A percentile compares a stretch with the other conserved stretches of the same genome.
These are phyloP conservation scores for Tolypocladium capitatum DNA, from an alignment of 2,329 filamentous ascomycete species.

Conservation along the genomic window DNA sequence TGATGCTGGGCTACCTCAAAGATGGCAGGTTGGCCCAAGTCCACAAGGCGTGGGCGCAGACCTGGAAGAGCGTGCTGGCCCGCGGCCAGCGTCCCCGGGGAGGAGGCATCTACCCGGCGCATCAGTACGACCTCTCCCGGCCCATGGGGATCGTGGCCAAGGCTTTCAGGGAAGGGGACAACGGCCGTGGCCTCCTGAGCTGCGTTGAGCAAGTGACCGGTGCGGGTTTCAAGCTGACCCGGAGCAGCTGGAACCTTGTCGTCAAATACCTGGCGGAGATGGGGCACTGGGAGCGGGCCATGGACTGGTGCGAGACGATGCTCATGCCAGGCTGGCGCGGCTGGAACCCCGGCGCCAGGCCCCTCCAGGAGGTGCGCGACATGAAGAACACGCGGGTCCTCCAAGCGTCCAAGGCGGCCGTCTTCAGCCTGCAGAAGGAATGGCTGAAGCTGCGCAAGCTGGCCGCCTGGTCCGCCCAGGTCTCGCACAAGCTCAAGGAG, in stretches of 20 bases:
- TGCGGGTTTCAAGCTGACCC: slow-evolving; percentile 62
- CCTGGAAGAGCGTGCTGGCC: slow-evolving; percentile 38
- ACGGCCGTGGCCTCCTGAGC: slow-evolving; percentile 32
- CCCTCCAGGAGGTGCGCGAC: slow-evolving; percentile 21
- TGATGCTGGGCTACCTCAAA: slow-evolving; percentile 55
- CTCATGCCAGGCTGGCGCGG: slow-evolving; percentile 72
- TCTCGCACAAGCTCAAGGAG: slow-evolving; percentile 23
- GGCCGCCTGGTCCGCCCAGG: slow-evolving; percentile 33
- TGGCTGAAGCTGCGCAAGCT: slow-evolving; percentile 36
- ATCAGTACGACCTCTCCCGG: slow-evolving; percentile 39
- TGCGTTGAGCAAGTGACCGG: slow-evolving; percentile 42
- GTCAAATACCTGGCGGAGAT: slow-evolving; percentile 53
- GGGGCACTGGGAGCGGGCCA: slow-evolving; percentile 51
- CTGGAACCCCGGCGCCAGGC: slow-evolving; percentile 34
- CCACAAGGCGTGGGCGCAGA: slow-evolving; percentile 51
- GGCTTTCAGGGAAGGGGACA: slow-evolving; percentile 24
- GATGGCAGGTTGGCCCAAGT: slow-evolving; percentile 47
- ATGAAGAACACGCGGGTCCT: slow-evolving; percentile 21
- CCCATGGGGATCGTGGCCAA: slow-evolving; percentile 36
- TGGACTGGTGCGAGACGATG: slow-evolving; percentile 57
- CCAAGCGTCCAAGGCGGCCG: slow-evolving; percentile 21
- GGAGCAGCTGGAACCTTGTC: slow-evolving; percentile 68
- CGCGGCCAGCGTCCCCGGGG: slow-evolving; percentile 11
- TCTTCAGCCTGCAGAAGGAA: slow-evolving; percentile 34
- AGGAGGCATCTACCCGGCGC: slow-evolving; percentile 25